These are phyloP conservation scores for Syzygium grande DNA, from an alignment of 345 rosid genomes.

Conservation along the genomic window DNA sequence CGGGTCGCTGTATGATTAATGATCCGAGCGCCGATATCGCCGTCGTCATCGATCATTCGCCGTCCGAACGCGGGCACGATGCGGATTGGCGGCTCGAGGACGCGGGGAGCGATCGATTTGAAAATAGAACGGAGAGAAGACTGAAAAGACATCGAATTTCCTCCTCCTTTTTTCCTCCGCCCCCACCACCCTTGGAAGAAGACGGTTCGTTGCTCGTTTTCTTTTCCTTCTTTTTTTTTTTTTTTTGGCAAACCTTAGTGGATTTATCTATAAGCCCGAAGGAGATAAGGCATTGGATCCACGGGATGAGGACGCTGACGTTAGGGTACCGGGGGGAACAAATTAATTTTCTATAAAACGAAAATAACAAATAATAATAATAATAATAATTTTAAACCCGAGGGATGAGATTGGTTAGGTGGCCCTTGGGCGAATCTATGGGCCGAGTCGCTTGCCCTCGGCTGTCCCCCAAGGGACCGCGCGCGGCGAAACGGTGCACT, in stretches of 20 bases:
- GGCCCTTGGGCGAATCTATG: not conserved
- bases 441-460: not conserved
- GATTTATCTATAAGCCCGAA: not conserved
- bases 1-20: fast-evolving
- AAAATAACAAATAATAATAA: no score
- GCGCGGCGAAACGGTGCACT: not conserved
- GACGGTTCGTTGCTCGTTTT: fast-evolving
- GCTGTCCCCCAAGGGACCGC: not conserved
- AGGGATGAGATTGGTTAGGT: not conserved
- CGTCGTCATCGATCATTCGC: not conserved
- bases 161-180: no score
- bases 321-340: not conserved
- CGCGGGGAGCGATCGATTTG: not conserved
- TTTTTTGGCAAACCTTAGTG: not conserved
- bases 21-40: not conserved
- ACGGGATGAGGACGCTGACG: not conserved
- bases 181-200: fast-evolving
- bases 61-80: fast-evolving
- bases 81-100: not conserved
- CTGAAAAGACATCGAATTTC: fast-evolving
- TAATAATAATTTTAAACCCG: no score
- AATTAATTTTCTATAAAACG: not conserved
- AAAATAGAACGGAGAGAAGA: not conserved
- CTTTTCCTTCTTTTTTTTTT: no score
- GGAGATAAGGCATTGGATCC: constrained; percentile 6